Conservation (phyloP, 441 rosid species). For the Adansonia madagascariensis region DNA sequence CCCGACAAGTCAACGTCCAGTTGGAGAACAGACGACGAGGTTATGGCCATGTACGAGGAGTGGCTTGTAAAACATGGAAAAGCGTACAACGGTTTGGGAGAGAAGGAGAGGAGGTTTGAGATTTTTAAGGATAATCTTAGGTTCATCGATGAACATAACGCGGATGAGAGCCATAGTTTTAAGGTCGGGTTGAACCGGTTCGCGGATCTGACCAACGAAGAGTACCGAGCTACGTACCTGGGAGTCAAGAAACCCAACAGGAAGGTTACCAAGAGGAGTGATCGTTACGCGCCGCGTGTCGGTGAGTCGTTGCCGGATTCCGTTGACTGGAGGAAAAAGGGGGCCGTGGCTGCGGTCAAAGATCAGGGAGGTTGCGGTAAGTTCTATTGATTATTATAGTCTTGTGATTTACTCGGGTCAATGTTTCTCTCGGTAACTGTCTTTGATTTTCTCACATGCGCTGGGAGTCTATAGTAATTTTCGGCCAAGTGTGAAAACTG, state of each 20-base stretch:
- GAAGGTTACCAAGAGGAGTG: constrained; percentile 43
- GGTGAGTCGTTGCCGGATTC: constrained; percentile 69
- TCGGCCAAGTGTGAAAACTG: background rate
- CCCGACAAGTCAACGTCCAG: constrained; percentile 26
- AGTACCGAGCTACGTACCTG: constrained; percentile 69
- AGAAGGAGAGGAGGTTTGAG: constrained; percentile 73
- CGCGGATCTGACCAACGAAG: constrained; percentile 87
- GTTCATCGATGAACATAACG: constrained; percentile 77
- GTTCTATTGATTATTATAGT: constrained; percentile 17
- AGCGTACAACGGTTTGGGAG: constrained; percentile 62
- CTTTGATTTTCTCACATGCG: background rate
- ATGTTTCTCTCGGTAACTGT: background rate
- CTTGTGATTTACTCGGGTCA: background rate
- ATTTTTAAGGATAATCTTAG: constrained; percentile 80
- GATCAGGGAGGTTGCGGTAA: constrained; percentile 86
- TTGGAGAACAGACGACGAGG: constrained; percentile 72
- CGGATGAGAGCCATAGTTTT: constrained; percentile 57
- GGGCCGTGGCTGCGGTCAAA: constrained; percentile 78
- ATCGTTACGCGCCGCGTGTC: constrained; percentile 56
- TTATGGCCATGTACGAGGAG: constrained; percentile 62
- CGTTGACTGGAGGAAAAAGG: constrained; percentile 86
- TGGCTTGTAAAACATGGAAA: constrained; percentile 82
- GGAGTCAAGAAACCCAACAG: constrained; percentile 50
- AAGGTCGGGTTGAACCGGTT: constrained; percentile 75
- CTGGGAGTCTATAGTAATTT: background rate